Conservation (phyloP, 192 early-diverging fungal species). For the Umbelopsis sp. region DNA sequence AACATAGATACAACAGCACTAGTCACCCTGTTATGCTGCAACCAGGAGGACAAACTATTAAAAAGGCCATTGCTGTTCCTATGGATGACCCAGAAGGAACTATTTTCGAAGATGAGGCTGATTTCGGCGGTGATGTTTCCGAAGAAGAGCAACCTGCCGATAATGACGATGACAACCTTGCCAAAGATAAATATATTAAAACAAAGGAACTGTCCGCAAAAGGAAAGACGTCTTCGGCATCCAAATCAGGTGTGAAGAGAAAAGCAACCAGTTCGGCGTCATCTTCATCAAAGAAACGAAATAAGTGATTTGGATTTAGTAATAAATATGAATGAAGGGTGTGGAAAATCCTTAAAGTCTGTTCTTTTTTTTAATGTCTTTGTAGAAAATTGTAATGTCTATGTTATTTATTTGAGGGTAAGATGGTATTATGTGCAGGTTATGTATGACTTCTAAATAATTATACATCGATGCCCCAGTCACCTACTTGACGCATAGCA, state of each 20-base stretch:
- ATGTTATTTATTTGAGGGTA: background rate
- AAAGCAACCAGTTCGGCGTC: background rate
- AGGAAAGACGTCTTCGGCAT: background rate
- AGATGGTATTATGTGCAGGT: background rate
- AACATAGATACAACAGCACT: slow-evolving; percentile 60
- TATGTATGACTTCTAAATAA: background rate
- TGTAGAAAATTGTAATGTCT: background rate
- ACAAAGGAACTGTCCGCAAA: slow-evolving; percentile 6
- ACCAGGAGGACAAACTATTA: slow-evolving; percentile 29
- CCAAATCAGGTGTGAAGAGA: slow-evolving; percentile 8
- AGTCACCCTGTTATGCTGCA: slow-evolving; percentile 60
- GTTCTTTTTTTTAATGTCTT: background rate
- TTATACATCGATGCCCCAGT: slow-evolving; percentile 58
- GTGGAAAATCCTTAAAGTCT: background rate
- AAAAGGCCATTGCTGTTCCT: slow-evolving; percentile 26
- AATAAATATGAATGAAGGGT: background rate
- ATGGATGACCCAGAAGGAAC: slow-evolving; percentile 63
- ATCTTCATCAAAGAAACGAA: slow-evolving; percentile 1
- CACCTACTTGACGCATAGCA: slow-evolving; percentile 74
- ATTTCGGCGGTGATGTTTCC: slow-evolving; percentile 23
- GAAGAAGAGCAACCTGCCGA: slow-evolving; percentile 44
- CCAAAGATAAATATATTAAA: slow-evolving; percentile 47
- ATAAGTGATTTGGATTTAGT: background rate
- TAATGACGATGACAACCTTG: slow-evolving; percentile 55
- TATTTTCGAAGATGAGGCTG: slow-evolving; percentile 55